These are phyloP conservation scores for Erodium maritimum DNA, from an alignment of 345 rosid species.

Conservation along the genomic window DNA sequence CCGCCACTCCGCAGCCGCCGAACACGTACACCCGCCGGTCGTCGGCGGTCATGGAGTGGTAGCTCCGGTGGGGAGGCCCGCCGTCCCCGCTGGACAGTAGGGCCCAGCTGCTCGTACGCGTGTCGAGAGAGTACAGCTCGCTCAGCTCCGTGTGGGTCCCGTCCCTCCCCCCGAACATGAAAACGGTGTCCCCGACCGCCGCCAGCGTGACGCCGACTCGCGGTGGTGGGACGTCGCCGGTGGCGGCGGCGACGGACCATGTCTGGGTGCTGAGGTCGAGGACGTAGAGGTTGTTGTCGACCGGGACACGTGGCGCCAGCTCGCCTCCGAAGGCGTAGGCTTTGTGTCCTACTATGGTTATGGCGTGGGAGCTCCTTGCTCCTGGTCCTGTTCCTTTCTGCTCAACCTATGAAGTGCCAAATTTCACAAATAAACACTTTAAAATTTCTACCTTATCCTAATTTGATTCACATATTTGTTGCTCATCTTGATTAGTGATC, in stretches of 20 bases:
- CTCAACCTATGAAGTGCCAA: constrained; percentile 62
- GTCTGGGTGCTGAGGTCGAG: constrained; percentile 48
- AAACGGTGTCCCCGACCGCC: constrained; percentile 38
- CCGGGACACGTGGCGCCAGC: constrained; percentile 71
- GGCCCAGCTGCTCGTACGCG: constrained; percentile 45
- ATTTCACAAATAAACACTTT: neutral
- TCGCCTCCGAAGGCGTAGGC: constrained; percentile 81
- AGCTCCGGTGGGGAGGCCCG: constrained; percentile 69
- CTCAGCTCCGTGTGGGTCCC: constrained; percentile 56
- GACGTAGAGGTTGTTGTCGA: constrained; percentile 63
- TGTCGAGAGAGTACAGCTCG: constrained; percentile 65
- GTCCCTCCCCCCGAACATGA: constrained; percentile 80
- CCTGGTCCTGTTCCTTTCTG: constrained; percentile 76
- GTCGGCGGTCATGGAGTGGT: constrained; percentile 54
- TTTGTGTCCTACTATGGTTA: constrained; percentile 49
- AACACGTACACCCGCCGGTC: constrained; percentile 49
- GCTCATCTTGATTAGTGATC: too few relatives aligned
- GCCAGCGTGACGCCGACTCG: constrained; percentile 90
- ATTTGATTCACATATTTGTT: too few relatives aligned
- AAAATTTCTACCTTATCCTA: too few relatives aligned
- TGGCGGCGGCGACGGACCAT: constrained; percentile 49
- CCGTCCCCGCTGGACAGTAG: constrained; percentile 40
- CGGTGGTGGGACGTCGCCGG: constrained; percentile 73
- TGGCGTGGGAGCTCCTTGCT: constrained; percentile 87
- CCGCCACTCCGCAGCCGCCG: constrained; percentile 74